Percentiles rank a stretch among this genome's conserved stretches.
Evolutionary conservation across 495 filamentous ascomycete genomes (phyloP).

Genomic region (Cryomyces antarcticus): DNA sequence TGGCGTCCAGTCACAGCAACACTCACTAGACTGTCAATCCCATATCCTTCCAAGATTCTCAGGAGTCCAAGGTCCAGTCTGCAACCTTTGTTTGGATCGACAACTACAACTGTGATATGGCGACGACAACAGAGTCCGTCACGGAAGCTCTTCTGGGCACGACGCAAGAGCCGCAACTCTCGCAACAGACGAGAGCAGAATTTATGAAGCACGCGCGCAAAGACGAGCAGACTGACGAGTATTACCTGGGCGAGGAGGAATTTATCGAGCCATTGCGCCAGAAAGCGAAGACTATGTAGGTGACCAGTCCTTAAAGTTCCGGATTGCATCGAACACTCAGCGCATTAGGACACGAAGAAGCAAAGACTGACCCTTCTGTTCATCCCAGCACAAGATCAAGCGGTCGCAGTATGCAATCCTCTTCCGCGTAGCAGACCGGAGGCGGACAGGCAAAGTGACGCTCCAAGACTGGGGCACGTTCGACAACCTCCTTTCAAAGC

Average conservation of each 20-base stretch:
- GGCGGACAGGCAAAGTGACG: slow-evolving; percentile 45
- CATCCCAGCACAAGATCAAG: slow-evolving; percentile 80
- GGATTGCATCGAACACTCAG: neutral
- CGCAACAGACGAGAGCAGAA: slow-evolving; percentile 43
- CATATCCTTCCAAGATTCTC: no score
- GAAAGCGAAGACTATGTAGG: slow-evolving; percentile 76
- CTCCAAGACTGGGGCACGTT: slow-evolving; percentile 80
- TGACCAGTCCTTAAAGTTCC: slow-evolving; percentile 5
- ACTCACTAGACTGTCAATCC: no score
- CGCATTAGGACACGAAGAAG: neutral
- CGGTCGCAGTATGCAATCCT: slow-evolving; percentile 86
- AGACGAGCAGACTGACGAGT: slow-evolving; percentile 54
- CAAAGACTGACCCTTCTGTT: neutral
- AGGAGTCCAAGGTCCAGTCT: no score
- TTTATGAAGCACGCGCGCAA: slow-evolving; percentile 63
- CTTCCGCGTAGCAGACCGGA: slow-evolving; percentile 72
- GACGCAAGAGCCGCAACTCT: slow-evolving; percentile 33
- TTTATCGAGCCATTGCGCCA: slow-evolving; percentile 87
- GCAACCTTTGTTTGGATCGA: no score
- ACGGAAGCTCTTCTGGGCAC: slow-evolving; percentile 20
- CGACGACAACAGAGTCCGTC: slow-evolving; percentile 16
- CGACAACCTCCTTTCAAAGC: slow-evolving; percentile 79
- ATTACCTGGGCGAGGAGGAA: slow-evolving; percentile 59
- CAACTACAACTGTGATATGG: slow-evolving; percentile 3
- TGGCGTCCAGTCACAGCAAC: no score